Conservation (phyloP, 495 filamentous ascomycete species). For the Entonaema liquescens region DNA sequence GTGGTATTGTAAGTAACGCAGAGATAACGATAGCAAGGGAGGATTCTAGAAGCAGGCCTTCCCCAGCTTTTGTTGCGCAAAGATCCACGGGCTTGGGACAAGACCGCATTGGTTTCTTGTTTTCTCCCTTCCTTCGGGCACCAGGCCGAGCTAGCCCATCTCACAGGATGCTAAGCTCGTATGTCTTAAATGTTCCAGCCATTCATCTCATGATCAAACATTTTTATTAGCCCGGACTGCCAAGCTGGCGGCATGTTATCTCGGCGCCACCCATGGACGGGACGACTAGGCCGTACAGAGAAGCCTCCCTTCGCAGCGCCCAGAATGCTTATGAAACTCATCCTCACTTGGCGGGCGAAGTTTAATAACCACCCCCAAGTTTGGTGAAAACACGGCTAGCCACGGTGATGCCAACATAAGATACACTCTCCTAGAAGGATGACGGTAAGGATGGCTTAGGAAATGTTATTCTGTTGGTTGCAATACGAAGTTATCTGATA, state of each 20-base stretch:
- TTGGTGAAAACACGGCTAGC: neutral
- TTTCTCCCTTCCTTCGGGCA: slow-evolving; percentile 10
- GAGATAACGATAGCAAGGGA: slow-evolving; percentile 18
- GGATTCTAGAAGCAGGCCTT: slow-evolving; percentile 32
- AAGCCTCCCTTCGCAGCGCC: neutral
- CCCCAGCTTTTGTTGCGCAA: slow-evolving; percentile 25
- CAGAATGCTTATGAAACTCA: neutral
- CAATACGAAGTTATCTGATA: neutral
- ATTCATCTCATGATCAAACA: neutral
- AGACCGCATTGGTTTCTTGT: neutral
- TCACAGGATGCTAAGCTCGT: neutral
- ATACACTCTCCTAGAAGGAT: neutral
- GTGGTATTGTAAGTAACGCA: slow-evolving; percentile 19
- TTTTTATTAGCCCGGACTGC: neutral
- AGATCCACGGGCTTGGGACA: slow-evolving; percentile 14
- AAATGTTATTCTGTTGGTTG: neutral
- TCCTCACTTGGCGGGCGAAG: neutral
- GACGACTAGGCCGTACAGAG: neutral
- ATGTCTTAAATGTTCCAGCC: slow-evolving; percentile 7
- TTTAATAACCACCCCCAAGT: neutral
- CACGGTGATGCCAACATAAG: neutral
- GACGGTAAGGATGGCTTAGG: neutral
- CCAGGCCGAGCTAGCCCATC: slow-evolving; percentile 3
- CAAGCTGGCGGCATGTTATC: slow-evolving; percentile 4
- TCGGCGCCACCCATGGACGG: neutral